A percentile compares a stretch with the other conserved stretches of the same genome.
Evolutionary conservation across 2,329 filamentous ascomycete species (phyloP).

Genomic region (Aspergillus persii): DNA sequence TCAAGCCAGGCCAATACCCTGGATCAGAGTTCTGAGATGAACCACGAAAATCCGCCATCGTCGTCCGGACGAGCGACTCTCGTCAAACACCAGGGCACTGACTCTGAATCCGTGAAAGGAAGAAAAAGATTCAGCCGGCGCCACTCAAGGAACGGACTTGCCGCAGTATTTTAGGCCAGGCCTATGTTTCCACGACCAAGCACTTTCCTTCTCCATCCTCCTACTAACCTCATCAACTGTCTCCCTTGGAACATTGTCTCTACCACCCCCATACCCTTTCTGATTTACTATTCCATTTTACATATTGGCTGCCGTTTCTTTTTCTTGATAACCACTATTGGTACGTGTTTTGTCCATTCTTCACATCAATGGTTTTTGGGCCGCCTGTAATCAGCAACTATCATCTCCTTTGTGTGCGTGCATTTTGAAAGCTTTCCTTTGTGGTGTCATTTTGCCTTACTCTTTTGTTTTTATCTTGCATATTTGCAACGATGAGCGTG

Average conservation of each 20-base stretch:
- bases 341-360: not conserved
- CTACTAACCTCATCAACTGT: not conserved
- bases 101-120: constrained; percentile 56
- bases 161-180: constrained; percentile 70
- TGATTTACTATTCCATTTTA: constrained; percentile 17
- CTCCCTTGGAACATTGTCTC: not conserved
- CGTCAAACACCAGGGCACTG: constrained; percentile 44
- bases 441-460: constrained; percentile 20
- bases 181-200: not conserved
- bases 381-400: constrained; percentile 13
- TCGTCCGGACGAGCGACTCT: constrained; percentile 46
- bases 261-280: not conserved
- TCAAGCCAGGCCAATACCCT: constrained; percentile 60
- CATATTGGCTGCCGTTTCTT: constrained; percentile 20
- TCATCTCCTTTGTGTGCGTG: constrained; percentile 16
- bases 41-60: constrained; percentile 30
- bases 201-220: not conserved
- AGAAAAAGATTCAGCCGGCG: constrained; percentile 79
- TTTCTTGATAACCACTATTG: constrained; percentile 28
- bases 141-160: constrained; percentile 91
- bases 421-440: constrained; percentile 21
- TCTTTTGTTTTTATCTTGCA: constrained; percentile 22
- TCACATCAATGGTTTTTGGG: not conserved
- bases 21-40: constrained; percentile 41
- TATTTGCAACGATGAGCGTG: constrained; percentile 26